A percentile compares a stretch with the other conserved stretches of the same genome.
These are phyloP conservation scores for Daldinia concentrica DNA, from an alignment of 495 filamentous ascomycete species.

Conservation along the genomic window DNA sequence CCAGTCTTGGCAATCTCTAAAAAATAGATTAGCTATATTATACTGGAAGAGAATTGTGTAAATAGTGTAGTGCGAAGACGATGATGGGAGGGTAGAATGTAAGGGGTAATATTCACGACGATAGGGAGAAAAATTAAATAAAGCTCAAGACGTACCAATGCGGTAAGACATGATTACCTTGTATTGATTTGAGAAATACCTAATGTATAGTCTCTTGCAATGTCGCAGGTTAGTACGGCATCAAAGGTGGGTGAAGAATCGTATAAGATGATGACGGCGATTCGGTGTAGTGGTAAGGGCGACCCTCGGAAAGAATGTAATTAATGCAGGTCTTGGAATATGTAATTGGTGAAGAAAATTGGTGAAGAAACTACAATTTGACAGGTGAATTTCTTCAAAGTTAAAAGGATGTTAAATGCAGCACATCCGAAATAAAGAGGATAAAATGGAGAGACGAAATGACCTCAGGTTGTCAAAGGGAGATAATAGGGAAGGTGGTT, in stretches of 20 bases:
- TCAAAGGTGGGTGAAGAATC: background rate
- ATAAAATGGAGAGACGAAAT: constrained; percentile 3
- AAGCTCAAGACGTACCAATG: constrained; percentile 46
- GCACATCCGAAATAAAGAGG: background rate
- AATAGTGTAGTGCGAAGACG: background rate
- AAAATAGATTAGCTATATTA: constrained; percentile 33
- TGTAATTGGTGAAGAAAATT: background rate
- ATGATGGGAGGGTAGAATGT: background rate
- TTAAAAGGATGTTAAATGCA: background rate
- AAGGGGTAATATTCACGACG: background rate
- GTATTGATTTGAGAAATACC: background rate
- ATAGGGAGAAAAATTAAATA: background rate
- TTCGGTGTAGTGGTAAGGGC: background rate
- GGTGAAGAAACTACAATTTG: background rate
- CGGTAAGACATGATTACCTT: constrained; percentile 47
- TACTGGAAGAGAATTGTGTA: background rate
- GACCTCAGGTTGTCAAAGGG: background rate
- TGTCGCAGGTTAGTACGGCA: background rate
- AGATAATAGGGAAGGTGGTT: background rate
- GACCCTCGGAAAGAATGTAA: background rate
- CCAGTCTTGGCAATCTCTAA: constrained; percentile 67
- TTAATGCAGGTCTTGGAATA: background rate
- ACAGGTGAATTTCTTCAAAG: background rate
- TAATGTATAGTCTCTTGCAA: background rate
- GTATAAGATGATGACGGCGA: background rate